Base-by-base conservation (phyloP, 306 rosid species). In the Cucumis hystrix region DNA sequence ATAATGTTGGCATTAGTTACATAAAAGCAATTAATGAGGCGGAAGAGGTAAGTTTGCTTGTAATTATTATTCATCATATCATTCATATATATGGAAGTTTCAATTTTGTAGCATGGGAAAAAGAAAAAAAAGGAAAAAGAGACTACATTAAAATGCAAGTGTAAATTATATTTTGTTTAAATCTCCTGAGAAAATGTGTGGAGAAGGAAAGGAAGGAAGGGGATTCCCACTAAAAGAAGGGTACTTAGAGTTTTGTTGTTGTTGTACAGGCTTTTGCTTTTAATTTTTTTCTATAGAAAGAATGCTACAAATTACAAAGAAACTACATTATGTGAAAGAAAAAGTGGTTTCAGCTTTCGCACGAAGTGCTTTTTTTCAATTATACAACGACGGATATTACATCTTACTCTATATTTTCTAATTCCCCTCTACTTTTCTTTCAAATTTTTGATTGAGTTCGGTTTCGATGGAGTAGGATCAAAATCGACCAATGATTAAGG, bases 181-280 rank as follows among this genome's bases (percentile, higher is more conserved):
- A 39, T 67, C 55, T 67, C 54, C 74, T 20, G 74, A 37, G 51
- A 39, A 65, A 17, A 9, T 67, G 73, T 40, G 73, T 66, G 49
- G 40, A 60, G 65, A 60, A 61, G 25, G 14, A 64, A 64, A 58
- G 75, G 80, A 72, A 83, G 75, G 75, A 78, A 85, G 82, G 75
- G 80, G 73, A 60, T 73, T 80, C 87, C 91, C 87, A 82, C 81
- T 35, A 13, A 65, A n/a, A 66, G 14, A 65, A 81, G 88, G 77
- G 80, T 78, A 77, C 62, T 80, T 78, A 79, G 69, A 88, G 83
- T 83, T 79, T 47, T 47, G 54, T 43, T 43, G 47, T 73, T 70
- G 47, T 88, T 93, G 98, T 91, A 93, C 96, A 93, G 89, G 83
- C 49, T 25, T 65, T 87, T 80, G 79, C 82, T 33, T 33, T 33